These are phyloP conservation scores for Trichoderma polysporum DNA, from an alignment of 2,329 filamentous ascomycete genomes.

Conservation along the genomic window DNA sequence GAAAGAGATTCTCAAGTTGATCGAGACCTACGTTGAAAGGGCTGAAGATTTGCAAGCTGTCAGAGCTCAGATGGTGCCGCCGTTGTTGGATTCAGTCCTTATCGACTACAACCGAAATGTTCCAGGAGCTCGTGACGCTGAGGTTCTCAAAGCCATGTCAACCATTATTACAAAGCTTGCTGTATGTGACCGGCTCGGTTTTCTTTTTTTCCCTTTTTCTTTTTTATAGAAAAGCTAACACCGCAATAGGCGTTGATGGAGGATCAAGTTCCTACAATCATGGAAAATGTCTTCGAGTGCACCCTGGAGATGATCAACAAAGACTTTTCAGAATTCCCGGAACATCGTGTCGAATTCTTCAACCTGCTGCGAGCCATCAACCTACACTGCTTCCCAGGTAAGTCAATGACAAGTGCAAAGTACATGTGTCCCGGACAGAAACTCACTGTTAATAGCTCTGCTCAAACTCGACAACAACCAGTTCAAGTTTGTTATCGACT, in stretches of 20 bases:
- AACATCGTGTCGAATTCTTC: conserved; percentile 99
- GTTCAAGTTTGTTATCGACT: conserved; percentile 99
- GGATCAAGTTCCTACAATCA: conserved; percentile 93
- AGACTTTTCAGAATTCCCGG: conserved; percentile 98
- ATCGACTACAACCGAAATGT: conserved; percentile 98
- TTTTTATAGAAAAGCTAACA: conserved; percentile 15
- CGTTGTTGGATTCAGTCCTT: conserved; percentile 87
- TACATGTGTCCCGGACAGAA: not conserved
- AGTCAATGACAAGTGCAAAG: conserved; percentile 21
- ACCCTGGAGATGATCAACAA: conserved; percentile 99
- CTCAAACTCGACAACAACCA: conserved; percentile 92
- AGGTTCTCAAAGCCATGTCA: conserved; percentile 96
- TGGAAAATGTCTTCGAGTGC: conserved; percentile 98
- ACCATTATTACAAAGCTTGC: conserved; percentile 95
- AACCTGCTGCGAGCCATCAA: conserved; percentile 95
- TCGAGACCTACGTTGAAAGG: conserved; percentile 97
- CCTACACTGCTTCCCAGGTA: conserved; percentile 88
- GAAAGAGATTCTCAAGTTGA: conserved; percentile 97
- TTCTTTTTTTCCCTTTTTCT: not conserved
- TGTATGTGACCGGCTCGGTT: conserved; percentile 59
- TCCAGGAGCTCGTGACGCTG: conserved; percentile 89
- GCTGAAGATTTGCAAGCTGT: conserved; percentile 94
- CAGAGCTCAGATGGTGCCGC: conserved; percentile 91
- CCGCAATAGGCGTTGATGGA: conserved; percentile 79
- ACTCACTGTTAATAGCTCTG: conserved; percentile 53